Evolutionary conservation across 148 eudicot species (phyloP).

Genomic region (Rhododendron simsii): DNA sequence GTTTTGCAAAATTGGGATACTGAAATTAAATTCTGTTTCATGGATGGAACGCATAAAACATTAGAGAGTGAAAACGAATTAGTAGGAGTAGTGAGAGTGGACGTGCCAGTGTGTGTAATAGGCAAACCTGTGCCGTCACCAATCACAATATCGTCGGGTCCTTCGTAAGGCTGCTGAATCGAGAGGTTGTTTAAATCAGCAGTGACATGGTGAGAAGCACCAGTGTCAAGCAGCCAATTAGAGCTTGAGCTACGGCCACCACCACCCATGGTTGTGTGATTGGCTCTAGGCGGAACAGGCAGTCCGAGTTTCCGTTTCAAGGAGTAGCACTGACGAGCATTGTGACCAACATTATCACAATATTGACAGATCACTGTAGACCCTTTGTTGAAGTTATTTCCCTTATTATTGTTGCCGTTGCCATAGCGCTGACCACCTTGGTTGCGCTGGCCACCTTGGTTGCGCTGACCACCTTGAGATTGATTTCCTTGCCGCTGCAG

Average conservation of each 20-base stretch:
- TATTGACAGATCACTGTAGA: neutral
- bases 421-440: neutral
- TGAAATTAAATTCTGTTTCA: no score
- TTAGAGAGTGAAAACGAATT: no score
- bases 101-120: no score
- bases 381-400: neutral
- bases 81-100: no score
- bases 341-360: slow-evolving; percentile 1
- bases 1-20: no score
- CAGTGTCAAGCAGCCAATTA: neutral
- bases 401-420: neutral
- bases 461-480: no score
- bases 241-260: neutral
- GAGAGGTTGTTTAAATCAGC: neutral
- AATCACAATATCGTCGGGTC: neutral
- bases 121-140: no score
- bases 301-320: neutral
- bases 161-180: neutral
- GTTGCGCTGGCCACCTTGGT: no score
- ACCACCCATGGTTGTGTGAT: neutral
- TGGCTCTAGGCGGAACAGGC: neutral
- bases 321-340: neutral
- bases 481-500: neutral
- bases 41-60: no score
- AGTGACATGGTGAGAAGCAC: neutral